These are phyloP conservation scores for Lodderomyces margitis DNA, from an alignment of 1,139 yeast species.

Conservation along the genomic window DNA sequence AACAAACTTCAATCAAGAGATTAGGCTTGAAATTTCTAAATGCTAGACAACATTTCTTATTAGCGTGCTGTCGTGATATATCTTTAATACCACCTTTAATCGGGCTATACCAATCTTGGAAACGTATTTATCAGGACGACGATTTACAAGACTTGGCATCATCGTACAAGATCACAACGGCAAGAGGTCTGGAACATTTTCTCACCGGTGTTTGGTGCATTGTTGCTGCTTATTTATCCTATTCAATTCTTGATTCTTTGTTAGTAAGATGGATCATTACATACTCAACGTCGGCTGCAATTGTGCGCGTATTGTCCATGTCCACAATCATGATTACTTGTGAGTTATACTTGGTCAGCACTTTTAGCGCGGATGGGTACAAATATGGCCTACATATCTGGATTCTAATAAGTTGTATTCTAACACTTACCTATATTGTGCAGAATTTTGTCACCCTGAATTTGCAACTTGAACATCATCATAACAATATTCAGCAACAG, in stretches of 20 bases:
- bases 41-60: constrained; percentile 72
- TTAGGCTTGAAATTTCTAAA: constrained; percentile 66
- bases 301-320: constrained; percentile 79
- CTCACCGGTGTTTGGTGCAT: constrained; percentile 78
- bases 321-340: constrained; percentile 68
- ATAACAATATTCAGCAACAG: background rate
- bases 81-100: constrained; percentile 64
- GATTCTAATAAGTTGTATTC: constrained; percentile 82
- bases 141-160: constrained; percentile 11
- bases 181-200: constrained; percentile 67
- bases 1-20: constrained; percentile 36
- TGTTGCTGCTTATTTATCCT: constrained; percentile 82
- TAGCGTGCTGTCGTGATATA: constrained; percentile 71
- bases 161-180: constrained; percentile 38
- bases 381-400: constrained; percentile 80
- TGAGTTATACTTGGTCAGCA: constrained; percentile 64
- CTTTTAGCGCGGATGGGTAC: constrained; percentile 51
- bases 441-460: constrained; percentile 91
- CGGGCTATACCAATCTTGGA: constrained; percentile 57
- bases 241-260: constrained; percentile 81
- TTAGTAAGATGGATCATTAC: constrained; percentile 94
- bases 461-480: constrained; percentile 47
- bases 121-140: constrained; percentile 37
- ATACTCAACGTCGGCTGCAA: constrained; percentile 84
- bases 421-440: constrained; percentile 78